Evolutionary conservation across 768 basidiomycete genomes (phyloP).

Genomic region (Tulasnella sp.): DNA sequence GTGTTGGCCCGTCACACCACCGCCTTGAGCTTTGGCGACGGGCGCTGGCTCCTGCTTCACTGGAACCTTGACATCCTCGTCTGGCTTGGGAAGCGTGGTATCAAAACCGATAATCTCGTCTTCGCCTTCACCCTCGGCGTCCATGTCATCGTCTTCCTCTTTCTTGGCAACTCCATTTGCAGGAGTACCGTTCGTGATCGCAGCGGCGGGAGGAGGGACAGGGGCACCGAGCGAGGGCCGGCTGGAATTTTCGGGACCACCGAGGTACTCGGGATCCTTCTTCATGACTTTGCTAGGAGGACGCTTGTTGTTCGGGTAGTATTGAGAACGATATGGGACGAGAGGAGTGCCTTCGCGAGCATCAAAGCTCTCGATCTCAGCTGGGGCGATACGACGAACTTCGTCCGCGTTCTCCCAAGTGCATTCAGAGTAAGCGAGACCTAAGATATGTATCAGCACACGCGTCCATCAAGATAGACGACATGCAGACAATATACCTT

Average conservation of each 20-base stretch:
- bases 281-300: constrained; percentile 76
- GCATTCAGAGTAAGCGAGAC: constrained; percentile 42
- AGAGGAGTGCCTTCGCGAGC: constrained; percentile 16
- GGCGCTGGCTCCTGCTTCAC: constrained; percentile 1
- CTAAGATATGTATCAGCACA: not conserved
- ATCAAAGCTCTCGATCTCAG: constrained; percentile 16
- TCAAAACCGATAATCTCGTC: not conserved
- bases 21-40: constrained; percentile 6
- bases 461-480: not conserved
- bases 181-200: not conserved
- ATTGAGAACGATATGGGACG: constrained; percentile 24
- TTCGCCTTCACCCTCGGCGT: constrained; percentile 17
- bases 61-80: not conserved
- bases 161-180: constrained; percentile 7
- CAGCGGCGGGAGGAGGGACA: not conserved
- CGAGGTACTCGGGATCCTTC: constrained; percentile 55
- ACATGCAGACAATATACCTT: constrained; percentile 33
- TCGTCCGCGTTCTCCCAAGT: constrained; percentile 67
- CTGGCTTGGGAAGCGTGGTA: not conserved
- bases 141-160: constrained; percentile 8
- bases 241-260: not conserved
- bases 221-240: not conserved
- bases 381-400: constrained; percentile 18
- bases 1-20: constrained; percentile 11
- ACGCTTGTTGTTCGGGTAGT: constrained; percentile 57